Evolutionary conservation across 2,329 filamentous ascomycete genomes (phyloP).

Genomic region (Geosmithia putterillii): DNA sequence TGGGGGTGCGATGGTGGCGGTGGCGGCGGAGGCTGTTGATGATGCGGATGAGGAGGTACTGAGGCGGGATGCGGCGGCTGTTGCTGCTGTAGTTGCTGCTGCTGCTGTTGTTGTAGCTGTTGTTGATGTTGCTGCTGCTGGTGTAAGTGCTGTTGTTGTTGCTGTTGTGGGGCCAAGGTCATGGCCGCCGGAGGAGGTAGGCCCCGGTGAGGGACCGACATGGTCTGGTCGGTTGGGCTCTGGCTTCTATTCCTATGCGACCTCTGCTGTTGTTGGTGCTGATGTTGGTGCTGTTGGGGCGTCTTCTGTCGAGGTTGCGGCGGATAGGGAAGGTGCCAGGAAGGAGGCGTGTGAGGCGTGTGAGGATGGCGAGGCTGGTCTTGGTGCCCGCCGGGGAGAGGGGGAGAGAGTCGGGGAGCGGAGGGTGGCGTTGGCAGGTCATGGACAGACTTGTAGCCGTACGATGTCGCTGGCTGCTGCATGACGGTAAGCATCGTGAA

Average conservation of each 20-base stretch:
- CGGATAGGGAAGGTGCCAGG: conserved; percentile 22
- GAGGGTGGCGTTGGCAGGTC: conserved; percentile 47
- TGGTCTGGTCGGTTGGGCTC: conserved; percentile 39
- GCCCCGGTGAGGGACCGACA: conserved; percentile 59
- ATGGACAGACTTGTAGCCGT: conserved; percentile 50
- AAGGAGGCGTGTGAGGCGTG: no score
- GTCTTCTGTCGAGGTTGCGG: conserved; percentile 25
- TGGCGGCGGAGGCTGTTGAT: background rate
- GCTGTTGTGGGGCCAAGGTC: conserved; percentile 38
- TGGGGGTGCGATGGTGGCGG: conserved; percentile 1
- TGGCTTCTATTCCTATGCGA: conserved; percentile 28
- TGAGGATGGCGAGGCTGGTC: no score
- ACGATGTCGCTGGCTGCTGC: conserved; percentile 46
- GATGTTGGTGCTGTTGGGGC: no score
- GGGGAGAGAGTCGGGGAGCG: conserved; percentile 41
- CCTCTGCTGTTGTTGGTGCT: conserved; percentile 25
- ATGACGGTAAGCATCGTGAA: conserved; percentile 49
- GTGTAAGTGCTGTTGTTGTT: conserved; percentile 6
- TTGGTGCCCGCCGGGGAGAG: conserved; percentile 26
- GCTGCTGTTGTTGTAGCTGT: conserved; percentile 9
- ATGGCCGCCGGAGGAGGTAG: conserved; percentile 58
- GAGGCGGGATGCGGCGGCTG: conserved; percentile 8
- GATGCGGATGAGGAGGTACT: conserved; percentile 15
- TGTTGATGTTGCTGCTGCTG: conserved; percentile 11
- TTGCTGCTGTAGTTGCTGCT: conserved; percentile 5